Percentiles rank a stretch among this genome's conserved stretches.
phyloP scores from a whole-genome alignment of 768 basidiomycete species.

The Chalciporus sphaerocephalus region DNA sequence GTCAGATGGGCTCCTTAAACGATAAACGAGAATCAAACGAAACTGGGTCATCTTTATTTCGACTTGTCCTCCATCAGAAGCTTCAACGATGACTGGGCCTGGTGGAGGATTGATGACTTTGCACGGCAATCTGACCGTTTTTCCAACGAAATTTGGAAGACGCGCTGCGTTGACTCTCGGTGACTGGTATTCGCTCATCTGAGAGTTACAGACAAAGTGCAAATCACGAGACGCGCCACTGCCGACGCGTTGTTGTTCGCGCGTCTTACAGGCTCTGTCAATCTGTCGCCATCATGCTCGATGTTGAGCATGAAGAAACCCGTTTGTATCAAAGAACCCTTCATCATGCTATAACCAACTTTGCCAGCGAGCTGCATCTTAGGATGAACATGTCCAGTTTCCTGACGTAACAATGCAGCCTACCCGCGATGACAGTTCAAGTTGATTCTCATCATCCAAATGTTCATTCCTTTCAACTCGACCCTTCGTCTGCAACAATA shows the following conservation, averaged over 20 bases:
- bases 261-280: no score
- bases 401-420: no score
- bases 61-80: constrained; percentile 65
- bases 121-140: constrained; percentile 57
- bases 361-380: no score
- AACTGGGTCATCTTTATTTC: constrained; percentile 42
- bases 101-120: constrained; percentile 51
- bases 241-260: constrained; percentile 9
- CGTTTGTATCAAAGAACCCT: not conserved
- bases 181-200: constrained; percentile 27
- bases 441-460: no score
- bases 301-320: no score
- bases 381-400: no score
- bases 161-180: constrained; percentile 63
- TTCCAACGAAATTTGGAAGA: constrained; percentile 47
- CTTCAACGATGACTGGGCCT: constrained; percentile 52
- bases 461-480: no score
- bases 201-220: constrained; percentile 1
- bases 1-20: not conserved
- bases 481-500: no score
- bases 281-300: no score
- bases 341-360: no score
- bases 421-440: no score
- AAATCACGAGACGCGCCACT: constrained; percentile 9
- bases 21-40: constrained; percentile 9